Base-by-base conservation (phyloP, 768 basidiomycete genomes). In the Boletellus ananas region DNA sequence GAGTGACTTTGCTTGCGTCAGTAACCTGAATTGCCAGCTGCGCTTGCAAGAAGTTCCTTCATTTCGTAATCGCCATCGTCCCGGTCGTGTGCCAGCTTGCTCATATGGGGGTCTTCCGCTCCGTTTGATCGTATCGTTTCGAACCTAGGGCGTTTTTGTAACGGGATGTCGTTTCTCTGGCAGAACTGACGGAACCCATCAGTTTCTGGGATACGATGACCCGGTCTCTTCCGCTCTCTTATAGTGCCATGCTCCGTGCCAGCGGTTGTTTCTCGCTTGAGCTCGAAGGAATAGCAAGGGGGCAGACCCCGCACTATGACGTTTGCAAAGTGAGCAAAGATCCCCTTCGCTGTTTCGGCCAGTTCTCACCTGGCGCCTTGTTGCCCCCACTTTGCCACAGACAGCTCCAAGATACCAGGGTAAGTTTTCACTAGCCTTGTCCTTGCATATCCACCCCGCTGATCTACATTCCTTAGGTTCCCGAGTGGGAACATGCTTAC, bases 331-430 rank as follows among this genome's bases (percentile, higher is more conserved):
- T 83, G 50, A 57, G 75, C 63, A 17, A 9, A 27, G 27, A 20
- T 25, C 7, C 39, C 38, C 23, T 42, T 45, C 21, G 13, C 11
- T 21, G 18, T 1, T n/a, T 34, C 8, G 35, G 9, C 13, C 23
- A 29, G 48, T 43, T 20, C 41, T 49, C 29, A 59, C 31, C n/a
- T 14, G 34, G 27, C 2, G 10, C 41, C 5, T 9, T 35, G 14
- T 42, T 36, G 3, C 18, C 37, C 7, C 34, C 38, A 6, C 39
- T 45, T 52, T 16, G 44, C 31, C n/a, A 12, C 51, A 87, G 86
- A 54, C 82, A 86, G 64, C 71, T 88, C n/a, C 72, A 80, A 56
- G 84, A 88, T 59, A 82, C 80, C 1, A 84, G 85, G 74, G 86
- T 80, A 53, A 40, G 63, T 50, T n/a, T 34, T 31, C 33, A 13